phyloP scores from a whole-genome alignment of 768 basidiomycete genomes.

The Phallus indusiatus region DNA sequence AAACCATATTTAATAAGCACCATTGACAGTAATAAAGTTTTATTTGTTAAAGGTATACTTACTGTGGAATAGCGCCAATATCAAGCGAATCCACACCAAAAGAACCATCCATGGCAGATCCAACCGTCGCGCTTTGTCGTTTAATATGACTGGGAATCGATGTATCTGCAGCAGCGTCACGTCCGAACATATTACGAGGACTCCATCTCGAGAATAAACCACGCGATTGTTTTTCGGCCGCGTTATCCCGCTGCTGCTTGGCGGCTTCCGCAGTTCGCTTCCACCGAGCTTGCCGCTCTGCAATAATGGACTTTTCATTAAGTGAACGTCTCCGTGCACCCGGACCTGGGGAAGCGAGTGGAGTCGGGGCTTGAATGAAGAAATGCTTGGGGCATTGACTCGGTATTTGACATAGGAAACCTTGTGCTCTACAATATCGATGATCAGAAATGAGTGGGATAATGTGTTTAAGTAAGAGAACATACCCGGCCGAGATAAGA shows the following conservation, averaged over 20 bases:
- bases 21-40: too few species aligned
- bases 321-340: slow-evolving; percentile 34
- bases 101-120: slow-evolving; percentile 52
- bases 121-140: slow-evolving; percentile 20
- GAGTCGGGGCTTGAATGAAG: slow-evolving; percentile 29
- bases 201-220: slow-evolving; percentile 26
- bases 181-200: slow-evolving; percentile 38
- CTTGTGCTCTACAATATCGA: slow-evolving; percentile 29
- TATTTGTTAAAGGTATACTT: not conserved
- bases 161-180: slow-evolving; percentile 40
- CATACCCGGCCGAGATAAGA: slow-evolving; percentile 53
- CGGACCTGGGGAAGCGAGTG: slow-evolving; percentile 32
- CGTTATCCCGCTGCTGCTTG: slow-evolving; percentile 16
- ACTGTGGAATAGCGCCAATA: slow-evolving; percentile 42
- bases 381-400: slow-evolving; percentile 37
- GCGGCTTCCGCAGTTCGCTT: slow-evolving; percentile 26
- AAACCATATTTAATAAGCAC: too few species aligned
- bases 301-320: slow-evolving; percentile 37
- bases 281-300: slow-evolving; percentile 37
- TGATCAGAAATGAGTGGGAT: not conserved
- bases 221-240: slow-evolving; percentile 24
- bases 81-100: slow-evolving; percentile 60
- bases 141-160: not conserved
- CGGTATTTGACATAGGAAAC: slow-evolving; percentile 41
- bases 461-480: not conserved